phyloP scores from a whole-genome alignment of 2,329 filamentous ascomycete genomes.

The Penicillium sp. region DNA sequence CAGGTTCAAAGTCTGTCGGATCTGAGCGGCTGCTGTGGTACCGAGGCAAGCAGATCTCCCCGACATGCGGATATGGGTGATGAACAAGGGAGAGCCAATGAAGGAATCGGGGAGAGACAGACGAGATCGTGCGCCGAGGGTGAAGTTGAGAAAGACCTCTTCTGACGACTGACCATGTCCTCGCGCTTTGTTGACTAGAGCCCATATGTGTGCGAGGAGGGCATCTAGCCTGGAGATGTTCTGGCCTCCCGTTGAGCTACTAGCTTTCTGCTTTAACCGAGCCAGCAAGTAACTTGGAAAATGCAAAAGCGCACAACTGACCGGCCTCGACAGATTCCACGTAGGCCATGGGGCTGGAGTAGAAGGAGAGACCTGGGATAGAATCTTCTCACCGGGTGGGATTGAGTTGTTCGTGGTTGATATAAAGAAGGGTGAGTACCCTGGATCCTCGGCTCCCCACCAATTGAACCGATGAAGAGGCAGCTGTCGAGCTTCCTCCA shows the following conservation, averaged over 20 bases:
- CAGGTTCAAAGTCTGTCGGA: not conserved
- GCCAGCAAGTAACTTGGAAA: not conserved
- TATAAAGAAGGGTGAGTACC: not conserved
- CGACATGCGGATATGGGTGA: not conserved
- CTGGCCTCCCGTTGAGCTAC: not conserved
- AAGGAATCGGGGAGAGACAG: not conserved
- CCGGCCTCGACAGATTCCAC: not conserved
- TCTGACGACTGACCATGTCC: not conserved
- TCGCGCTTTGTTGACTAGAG: not conserved
- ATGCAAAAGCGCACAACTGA: not conserved
- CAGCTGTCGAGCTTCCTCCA: not conserved
- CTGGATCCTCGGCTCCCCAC: not conserved
- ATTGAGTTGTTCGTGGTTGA: not conserved
- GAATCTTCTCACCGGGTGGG: not conserved
- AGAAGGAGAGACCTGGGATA: not conserved
- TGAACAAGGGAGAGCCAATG: not conserved
- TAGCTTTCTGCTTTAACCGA: not conserved
- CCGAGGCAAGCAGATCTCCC: not conserved
- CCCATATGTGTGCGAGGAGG: not conserved
- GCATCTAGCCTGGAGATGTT: not conserved
- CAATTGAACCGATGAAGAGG: conserved; percentile 1
- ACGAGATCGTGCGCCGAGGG: not conserved
- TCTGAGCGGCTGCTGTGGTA: not conserved
- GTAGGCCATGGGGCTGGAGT: not conserved
- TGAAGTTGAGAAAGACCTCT: not conserved